Evolutionary conservation across 2,329 filamentous ascomycete species (phyloP), one percentile per base, ranked within the genome.

Genomic region (Akanthomyces uredinophilus): DNA sequence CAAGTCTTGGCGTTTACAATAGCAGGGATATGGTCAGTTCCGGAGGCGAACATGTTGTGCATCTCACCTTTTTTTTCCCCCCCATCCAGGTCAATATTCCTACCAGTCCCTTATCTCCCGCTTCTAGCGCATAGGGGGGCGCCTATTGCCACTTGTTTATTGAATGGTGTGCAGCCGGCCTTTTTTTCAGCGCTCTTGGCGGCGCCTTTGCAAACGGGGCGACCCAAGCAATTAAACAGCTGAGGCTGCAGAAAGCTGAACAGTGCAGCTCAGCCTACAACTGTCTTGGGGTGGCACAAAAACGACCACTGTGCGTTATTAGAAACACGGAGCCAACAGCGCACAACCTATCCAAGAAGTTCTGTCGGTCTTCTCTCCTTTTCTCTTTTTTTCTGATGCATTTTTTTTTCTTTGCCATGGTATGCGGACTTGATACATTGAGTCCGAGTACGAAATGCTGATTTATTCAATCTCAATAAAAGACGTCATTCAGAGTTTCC

Each of bases 401-500:
- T 35, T 16, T 18, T 51, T 20, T 1, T 32, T 27, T n/a, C 7
- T 8, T 8, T 35, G 32, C 11, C 32, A 35, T 5, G 7, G 6
- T 29, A 29, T 29, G 13, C 11, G 6, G 11, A 35, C 32, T 10
- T 5, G 32, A 35, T 8, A 6, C 1, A 35, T 35, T 8, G 4
- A 35, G 10, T 11, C 32, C 32, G 11, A 8, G 32, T 35, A 35
- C 32, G 10, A 10, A 35, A 35, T 10, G 6, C 7, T 35, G 6
- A 35, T 35, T n/a, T 41, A 8, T 39, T 14, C 37, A 14, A 24
- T 44, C 18, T 13, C 22, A 59, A 51, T 59, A 18, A 10, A 52
- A 60, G 57, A 60, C 57, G 57, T 60, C 58, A 61, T 61, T 47
- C 24, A n/a, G 41, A 5, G n/a, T 44, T 49, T 37, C n/a, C 14